Evolutionary conservation across 192 early-diverging fungal species (phyloP).

Genomic region (Jimgerdemannia lactiflua): DNA sequence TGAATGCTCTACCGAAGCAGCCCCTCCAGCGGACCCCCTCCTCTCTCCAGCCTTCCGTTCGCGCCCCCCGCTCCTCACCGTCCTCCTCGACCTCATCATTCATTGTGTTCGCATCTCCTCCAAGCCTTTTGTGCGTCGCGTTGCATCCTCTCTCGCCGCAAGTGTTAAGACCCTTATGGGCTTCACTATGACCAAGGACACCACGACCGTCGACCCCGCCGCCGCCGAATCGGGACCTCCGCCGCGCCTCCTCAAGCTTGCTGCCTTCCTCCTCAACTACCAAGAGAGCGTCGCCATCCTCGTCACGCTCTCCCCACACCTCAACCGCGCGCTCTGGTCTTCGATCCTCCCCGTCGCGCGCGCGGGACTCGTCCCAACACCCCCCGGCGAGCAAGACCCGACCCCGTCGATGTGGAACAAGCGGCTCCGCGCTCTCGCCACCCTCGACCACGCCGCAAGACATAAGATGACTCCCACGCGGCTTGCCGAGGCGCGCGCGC

Average conservation of each 20-base stretch:
- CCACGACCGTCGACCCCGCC: background rate
- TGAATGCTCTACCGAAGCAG: background rate
- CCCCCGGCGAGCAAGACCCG: background rate
- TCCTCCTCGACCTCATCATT: background rate
- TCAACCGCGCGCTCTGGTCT: background rate
- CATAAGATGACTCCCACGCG: background rate
- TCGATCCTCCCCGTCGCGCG: background rate
- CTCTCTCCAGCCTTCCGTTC: background rate
- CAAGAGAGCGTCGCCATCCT: background rate
- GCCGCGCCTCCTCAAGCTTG: background rate
- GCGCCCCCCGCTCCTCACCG: background rate
- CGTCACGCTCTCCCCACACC: background rate
- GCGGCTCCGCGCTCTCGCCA: background rate
- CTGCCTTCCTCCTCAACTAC: background rate
- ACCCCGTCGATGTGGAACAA: background rate
- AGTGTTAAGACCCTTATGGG: background rate
- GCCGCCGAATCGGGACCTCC: background rate
- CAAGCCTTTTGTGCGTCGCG: background rate
- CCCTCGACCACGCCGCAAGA: background rate
- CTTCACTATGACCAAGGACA: background rate
- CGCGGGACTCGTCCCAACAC: background rate
- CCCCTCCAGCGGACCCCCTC: background rate
- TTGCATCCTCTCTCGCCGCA: background rate
- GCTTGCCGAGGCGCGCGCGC: background rate
- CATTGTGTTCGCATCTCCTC: background rate